phyloP scores from a whole-genome alignment of 2,329 filamentous ascomycete species.

The Exserohilum rostratum region DNA sequence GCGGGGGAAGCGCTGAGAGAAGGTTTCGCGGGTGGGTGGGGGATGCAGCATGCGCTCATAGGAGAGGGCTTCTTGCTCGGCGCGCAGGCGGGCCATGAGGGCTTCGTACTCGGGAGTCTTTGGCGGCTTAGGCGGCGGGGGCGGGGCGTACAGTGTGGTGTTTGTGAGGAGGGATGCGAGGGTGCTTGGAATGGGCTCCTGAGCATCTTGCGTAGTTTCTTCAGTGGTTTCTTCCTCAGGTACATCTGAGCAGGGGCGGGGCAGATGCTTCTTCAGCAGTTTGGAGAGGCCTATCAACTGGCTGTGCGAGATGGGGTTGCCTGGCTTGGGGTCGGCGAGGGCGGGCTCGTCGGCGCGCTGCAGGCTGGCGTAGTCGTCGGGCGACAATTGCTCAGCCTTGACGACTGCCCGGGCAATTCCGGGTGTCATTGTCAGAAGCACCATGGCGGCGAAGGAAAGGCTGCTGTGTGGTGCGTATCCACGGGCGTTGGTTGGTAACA shows the following conservation, averaged over 20 bases:
- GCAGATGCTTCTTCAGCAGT: constrained; percentile 50
- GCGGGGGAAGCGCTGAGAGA: constrained; percentile 63
- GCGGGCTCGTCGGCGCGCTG: constrained; percentile 53
- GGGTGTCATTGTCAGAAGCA: constrained; percentile 76
- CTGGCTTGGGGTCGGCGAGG: constrained; percentile 59
- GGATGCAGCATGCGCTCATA: constrained; percentile 83
- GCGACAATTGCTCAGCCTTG: constrained; percentile 30
- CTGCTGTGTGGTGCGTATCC: too few species aligned
- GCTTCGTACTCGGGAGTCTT: constrained; percentile 83
- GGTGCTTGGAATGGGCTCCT: constrained; percentile 36
- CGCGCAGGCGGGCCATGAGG: constrained; percentile 83
- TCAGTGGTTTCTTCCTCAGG: background rate
- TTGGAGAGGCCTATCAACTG: constrained; percentile 70
- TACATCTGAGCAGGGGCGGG: background rate
- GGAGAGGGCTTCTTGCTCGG: constrained; percentile 77
- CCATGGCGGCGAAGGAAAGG: constrained; percentile 59
- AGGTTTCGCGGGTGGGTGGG: constrained; percentile 61
- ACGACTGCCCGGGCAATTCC: constrained; percentile 68
- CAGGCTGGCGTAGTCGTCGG: constrained; percentile 30
- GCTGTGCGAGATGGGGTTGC: constrained; percentile 73
- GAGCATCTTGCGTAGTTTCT: background rate
- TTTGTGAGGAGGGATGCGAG: constrained; percentile 76
- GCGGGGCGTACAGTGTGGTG: constrained; percentile 74
- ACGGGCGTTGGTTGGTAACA: constrained; percentile 4
- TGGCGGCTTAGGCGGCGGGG: constrained; percentile 70